A percentile compares a stretch with the other conserved stretches of the same genome.
phyloP scores from a whole-genome alignment of 306 rosid genomes.

The Pyrus communis region DNA sequence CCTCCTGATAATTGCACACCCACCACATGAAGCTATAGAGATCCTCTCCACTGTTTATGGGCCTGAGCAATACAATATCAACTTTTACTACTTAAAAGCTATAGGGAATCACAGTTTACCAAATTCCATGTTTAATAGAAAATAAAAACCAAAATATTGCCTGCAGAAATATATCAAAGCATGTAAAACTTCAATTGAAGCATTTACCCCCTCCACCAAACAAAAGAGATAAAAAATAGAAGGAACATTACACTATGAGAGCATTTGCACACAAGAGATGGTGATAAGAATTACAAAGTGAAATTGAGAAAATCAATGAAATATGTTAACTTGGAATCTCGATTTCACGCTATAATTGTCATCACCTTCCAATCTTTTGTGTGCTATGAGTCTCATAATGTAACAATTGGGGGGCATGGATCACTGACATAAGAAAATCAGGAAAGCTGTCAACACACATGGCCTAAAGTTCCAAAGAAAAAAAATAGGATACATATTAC shows the following conservation, averaged over 20 bases:
- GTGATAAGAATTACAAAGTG: constrained; percentile 49
- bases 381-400: constrained; percentile 65
- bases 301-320: constrained; percentile 46
- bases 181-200: neutral
- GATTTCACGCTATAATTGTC: constrained; percentile 55
- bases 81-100: constrained; percentile 14
- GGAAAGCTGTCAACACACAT: constrained; percentile 21
- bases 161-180: constrained; percentile 10
- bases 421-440: constrained; percentile 48
- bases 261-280: constrained; percentile 51
- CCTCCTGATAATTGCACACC: constrained; percentile 26
- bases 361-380: constrained; percentile 65
- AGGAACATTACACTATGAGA: constrained; percentile 34
- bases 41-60: constrained; percentile 20
- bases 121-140: constrained; percentile 13
- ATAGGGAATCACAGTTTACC: constrained; percentile 12
- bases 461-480: constrained; percentile 13
- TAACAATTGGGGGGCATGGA: constrained; percentile 58
- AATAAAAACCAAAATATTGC: constrained; percentile 8
- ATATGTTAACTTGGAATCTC: constrained; percentile 41
- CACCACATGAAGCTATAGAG: constrained; percentile 21
- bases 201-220: constrained; percentile 23
- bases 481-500: constrained; percentile 3
- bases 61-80: constrained; percentile 31
- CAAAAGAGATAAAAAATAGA: constrained; percentile 1